Conservation (phyloP, 768 basidiomycete species). For the Heimioporus sp. region DNA sequence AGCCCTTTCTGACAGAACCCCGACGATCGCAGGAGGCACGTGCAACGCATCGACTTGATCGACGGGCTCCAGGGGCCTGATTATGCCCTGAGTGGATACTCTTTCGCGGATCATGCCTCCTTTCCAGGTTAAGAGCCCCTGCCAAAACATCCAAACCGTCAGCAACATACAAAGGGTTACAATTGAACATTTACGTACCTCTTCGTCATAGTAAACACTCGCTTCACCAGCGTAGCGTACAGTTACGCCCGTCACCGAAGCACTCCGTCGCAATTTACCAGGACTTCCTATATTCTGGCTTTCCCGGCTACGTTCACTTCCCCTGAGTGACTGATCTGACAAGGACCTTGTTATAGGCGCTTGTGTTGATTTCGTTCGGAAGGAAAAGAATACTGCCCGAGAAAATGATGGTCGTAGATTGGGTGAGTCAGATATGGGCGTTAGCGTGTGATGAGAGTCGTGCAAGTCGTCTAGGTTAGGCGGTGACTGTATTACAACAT, state of each 20-base stretch:
- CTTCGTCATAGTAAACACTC: constrained; percentile 49
- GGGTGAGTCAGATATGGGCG: background rate
- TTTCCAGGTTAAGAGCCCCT: constrained; percentile 39
- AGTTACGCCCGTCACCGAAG: constrained; percentile 7
- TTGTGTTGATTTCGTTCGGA: constrained; percentile 15
- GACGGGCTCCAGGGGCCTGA: constrained; percentile 79
- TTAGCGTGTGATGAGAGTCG: background rate
- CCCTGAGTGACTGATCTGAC: constrained; percentile 10
- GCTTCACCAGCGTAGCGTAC: constrained; percentile 58
- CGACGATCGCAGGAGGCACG: constrained; percentile 65
- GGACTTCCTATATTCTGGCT: constrained; percentile 21
- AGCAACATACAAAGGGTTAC: background rate
- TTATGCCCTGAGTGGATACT: constrained; percentile 75
- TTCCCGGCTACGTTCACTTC: constrained; percentile 3
- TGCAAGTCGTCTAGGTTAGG: background rate
- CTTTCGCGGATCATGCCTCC: constrained; percentile 89
- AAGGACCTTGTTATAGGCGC: constrained; percentile 11
- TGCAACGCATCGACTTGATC: constrained; percentile 62
- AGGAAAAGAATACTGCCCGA: constrained; percentile 12
- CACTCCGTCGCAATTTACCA: constrained; percentile 15
- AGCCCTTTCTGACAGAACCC: constrained; percentile 70
- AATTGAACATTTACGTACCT: constrained; percentile 39
- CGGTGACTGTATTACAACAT: background rate
- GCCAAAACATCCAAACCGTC: constrained; percentile 4
- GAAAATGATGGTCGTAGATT: constrained; percentile 7